phyloP scores from a whole-genome alignment of 768 basidiomycete genomes.

The Tylopilus subfusipes region DNA sequence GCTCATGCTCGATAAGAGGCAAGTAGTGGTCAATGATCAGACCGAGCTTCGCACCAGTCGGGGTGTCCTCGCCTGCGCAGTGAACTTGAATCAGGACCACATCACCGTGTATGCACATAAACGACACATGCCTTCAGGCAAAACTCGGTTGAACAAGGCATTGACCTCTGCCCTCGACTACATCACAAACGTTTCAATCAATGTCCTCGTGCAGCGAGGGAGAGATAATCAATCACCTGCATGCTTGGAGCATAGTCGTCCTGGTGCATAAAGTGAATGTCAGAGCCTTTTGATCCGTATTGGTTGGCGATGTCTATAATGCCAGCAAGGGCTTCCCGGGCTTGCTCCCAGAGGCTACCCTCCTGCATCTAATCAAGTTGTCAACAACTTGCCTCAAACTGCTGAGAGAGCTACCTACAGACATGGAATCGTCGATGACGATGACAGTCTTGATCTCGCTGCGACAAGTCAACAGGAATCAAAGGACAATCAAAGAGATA shows the following conservation, averaged over 20 bases:
- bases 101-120: not conserved
- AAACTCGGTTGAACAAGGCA: slow-evolving; percentile 24
- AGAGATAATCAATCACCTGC: slow-evolving; percentile 12
- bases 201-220: not conserved
- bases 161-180: slow-evolving; percentile 24
- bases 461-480: not conserved
- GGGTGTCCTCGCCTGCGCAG: too few species aligned
- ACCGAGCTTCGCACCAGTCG: too few species aligned
- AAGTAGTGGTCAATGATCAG: slow-evolving; percentile 38
- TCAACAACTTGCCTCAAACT: not conserved
- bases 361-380: slow-evolving; percentile 36
- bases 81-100: not conserved
- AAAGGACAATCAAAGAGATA: not conserved
- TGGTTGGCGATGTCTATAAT: slow-evolving; percentile 36
- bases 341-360: slow-evolving; percentile 36
- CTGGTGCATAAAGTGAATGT: slow-evolving; percentile 42
- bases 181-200: not conserved
- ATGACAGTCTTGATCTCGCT: slow-evolving; percentile 43
- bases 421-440: slow-evolving; percentile 40
- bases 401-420: slow-evolving; percentile 19
- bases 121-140: slow-evolving; percentile 20
- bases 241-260: slow-evolving; percentile 29
- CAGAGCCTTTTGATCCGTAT: slow-evolving; percentile 38
- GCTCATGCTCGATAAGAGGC: slow-evolving; percentile 27
- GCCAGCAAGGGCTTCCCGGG: slow-evolving; percentile 41